These are phyloP conservation scores for Coemansia sp. DNA, from an alignment of 192 early-diverging fungal genomes.

Conservation along the genomic window DNA sequence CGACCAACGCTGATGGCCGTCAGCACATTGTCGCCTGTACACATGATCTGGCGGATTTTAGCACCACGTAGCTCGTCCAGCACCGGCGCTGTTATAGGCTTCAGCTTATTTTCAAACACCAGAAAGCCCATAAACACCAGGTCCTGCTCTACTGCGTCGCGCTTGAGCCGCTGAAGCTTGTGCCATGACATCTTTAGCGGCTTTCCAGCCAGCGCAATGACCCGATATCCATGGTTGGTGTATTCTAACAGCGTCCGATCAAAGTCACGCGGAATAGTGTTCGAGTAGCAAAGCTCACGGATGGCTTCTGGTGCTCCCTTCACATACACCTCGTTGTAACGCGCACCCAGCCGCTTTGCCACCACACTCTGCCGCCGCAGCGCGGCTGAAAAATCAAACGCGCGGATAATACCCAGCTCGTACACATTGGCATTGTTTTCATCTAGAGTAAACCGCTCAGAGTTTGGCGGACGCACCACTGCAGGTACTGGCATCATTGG, in stretches of 20 bases:
- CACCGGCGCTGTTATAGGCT: slow-evolving; percentile 76
- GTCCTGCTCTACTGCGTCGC: slow-evolving; percentile 82
- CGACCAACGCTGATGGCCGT: slow-evolving; percentile 93
- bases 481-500: slow-evolving; percentile 60
- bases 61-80: slow-evolving; percentile 77
- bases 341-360: slow-evolving; percentile 65
- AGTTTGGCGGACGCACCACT: slow-evolving; percentile 83
- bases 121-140: slow-evolving; percentile 92
- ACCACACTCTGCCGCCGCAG: slow-evolving; percentile 93
- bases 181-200: slow-evolving; percentile 66
- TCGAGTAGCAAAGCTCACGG: slow-evolving; percentile 78
- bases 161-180: slow-evolving; percentile 68
- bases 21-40: slow-evolving; percentile 96
- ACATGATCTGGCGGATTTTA: slow-evolving; percentile 94
- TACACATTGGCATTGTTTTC: slow-evolving; percentile 35
- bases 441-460: slow-evolving; percentile 58
- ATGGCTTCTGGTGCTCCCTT: slow-evolving; percentile 99
- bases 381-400: slow-evolving; percentile 91
- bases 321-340: slow-evolving; percentile 71
- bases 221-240: slow-evolving; percentile 95
- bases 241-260: slow-evolving; percentile 75
- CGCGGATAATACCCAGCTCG: slow-evolving; percentile 78
- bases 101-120: slow-evolving; percentile 99
- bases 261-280: slow-evolving; percentile 84
- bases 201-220: slow-evolving; percentile 89